Evolutionary conservation across 345 rosid genomes (phyloP).

Genomic region (Toxicodendron radicans): DNA sequence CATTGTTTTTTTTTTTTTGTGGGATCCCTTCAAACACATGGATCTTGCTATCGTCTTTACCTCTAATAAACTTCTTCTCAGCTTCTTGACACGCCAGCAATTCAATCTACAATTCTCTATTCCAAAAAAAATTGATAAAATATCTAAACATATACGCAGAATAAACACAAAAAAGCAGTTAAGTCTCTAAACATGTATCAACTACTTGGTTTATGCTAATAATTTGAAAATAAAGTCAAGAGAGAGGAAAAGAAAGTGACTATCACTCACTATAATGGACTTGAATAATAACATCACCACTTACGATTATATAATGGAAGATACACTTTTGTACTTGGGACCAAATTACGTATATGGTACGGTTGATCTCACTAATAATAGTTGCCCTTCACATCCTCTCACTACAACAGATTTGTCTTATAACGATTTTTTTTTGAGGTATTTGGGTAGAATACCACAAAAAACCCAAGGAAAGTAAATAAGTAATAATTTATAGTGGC

Average conservation of each 20-base stretch:
- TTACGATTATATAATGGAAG: slow-evolving; percentile 4
- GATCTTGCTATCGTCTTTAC: no score
- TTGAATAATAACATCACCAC: slow-evolving; percentile 11
- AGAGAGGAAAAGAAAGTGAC: neutral
- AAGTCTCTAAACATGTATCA: slow-evolving; percentile 7
- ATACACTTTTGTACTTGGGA: neutral
- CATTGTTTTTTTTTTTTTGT: no score
- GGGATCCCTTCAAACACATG: no score
- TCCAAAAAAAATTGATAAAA: neutral
- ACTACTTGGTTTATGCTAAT: neutral
- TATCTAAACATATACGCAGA: neutral
- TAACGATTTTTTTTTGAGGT: no score
- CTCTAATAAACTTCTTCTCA: neutral
- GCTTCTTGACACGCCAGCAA: slow-evolving; percentile 1
- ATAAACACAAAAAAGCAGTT: neutral
- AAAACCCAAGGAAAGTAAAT: no score
- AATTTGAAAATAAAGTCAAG: neutral
- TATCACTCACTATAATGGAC: slow-evolving; percentile 7
- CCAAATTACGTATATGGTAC: slow-evolving; percentile 15
- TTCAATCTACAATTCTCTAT: slow-evolving; percentile 18
- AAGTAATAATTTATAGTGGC: no score
- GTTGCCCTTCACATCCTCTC: slow-evolving; percentile 7
- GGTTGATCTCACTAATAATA: slow-evolving; percentile 16
- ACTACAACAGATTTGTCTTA: no score
- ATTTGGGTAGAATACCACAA: no score